Percentiles rank a stretch among this genome's conserved stretches.
Evolutionary conservation across 345 rosid genomes (phyloP).

Genomic region (Turritis glabra): DNA sequence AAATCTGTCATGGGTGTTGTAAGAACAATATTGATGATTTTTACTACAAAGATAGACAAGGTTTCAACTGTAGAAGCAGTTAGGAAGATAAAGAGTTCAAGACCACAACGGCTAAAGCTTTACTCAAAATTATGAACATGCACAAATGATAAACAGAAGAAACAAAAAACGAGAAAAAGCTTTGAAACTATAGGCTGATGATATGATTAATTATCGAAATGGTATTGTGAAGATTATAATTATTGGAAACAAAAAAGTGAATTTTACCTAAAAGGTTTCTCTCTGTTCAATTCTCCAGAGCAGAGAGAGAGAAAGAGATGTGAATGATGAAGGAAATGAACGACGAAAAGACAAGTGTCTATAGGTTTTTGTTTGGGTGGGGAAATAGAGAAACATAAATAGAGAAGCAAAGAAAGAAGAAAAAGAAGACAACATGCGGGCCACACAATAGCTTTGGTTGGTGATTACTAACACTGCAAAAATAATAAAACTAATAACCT

Average conservation of each 20-base stretch:
- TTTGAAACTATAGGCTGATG: conserved; percentile 4
- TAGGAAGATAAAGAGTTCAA: not conserved
- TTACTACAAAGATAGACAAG: not conserved
- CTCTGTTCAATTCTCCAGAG: conserved; percentile 4
- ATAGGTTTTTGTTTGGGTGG: not conserved
- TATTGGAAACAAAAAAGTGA: not conserved
- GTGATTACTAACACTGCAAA: conserved; percentile 31
- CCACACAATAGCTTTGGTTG: conserved; percentile 31
- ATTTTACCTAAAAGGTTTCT: conserved; percentile 17
- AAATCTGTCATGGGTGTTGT: conserved; percentile 3
- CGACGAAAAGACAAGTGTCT: not conserved
- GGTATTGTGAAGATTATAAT: too few relatives aligned
- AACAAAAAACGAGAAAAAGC: not conserved
- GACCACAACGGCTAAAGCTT: not conserved
- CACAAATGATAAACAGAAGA: conserved; percentile 3
- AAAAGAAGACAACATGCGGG: conserved; percentile 34
- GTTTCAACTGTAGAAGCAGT: not conserved
- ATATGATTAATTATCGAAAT: not conserved
- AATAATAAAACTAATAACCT: too few relatives aligned
- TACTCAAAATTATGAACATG: conserved; percentile 2
- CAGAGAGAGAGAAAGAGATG: conserved; percentile 10
- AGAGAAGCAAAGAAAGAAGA: conserved; percentile 12
- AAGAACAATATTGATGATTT: conserved; percentile 7
- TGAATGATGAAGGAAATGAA: not conserved
- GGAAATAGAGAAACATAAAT: conserved; percentile 24